A percentile compares a stretch with the other conserved stretches of the same genome.
Conservation (phyloP, 257 asterid species). For the Solanum clarkiae region DNA sequence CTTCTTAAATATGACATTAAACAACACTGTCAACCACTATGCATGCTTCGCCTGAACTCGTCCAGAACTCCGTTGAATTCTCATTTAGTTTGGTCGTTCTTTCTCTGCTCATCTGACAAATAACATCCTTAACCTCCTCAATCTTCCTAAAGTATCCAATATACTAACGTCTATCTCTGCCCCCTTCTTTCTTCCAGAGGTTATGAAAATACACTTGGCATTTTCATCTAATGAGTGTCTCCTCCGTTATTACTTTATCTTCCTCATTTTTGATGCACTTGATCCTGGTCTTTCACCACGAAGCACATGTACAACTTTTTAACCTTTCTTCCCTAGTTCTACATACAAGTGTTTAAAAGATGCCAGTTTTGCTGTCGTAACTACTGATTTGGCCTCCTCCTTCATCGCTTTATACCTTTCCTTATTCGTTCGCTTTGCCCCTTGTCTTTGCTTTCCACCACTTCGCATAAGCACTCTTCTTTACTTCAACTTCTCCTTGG, state of each 20-base stretch:
- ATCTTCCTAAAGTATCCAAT: not conserved
- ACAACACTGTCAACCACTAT: not conserved
- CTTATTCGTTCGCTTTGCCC: too few relatives aligned
- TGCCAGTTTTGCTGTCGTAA: too few relatives aligned
- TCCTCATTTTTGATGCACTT: not conserved
- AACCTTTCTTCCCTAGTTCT: too few relatives aligned
- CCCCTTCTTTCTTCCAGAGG: not conserved
- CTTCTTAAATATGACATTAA: not conserved
- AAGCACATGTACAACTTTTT: not conserved
- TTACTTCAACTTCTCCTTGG: not conserved
- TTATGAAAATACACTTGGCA: not conserved
- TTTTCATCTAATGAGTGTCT: not conserved
- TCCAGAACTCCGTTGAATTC: not conserved
- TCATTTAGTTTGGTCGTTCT: not conserved
- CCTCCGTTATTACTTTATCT: not conserved
- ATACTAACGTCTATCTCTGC: not conserved
- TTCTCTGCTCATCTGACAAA: too few relatives aligned
- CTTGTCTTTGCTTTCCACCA: too few relatives aligned
- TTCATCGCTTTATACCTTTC: too few relatives aligned
- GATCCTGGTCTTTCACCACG: not conserved
- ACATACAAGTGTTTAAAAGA: too few relatives aligned
- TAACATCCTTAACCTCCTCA: not conserved
- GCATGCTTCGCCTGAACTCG: not conserved
- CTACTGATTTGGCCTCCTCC: too few relatives aligned
- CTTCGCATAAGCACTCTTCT: not conserved